phyloP scores from a whole-genome alignment of 306 rosid genomes.

The cucumber (Cucumis sativus) region DNA sequence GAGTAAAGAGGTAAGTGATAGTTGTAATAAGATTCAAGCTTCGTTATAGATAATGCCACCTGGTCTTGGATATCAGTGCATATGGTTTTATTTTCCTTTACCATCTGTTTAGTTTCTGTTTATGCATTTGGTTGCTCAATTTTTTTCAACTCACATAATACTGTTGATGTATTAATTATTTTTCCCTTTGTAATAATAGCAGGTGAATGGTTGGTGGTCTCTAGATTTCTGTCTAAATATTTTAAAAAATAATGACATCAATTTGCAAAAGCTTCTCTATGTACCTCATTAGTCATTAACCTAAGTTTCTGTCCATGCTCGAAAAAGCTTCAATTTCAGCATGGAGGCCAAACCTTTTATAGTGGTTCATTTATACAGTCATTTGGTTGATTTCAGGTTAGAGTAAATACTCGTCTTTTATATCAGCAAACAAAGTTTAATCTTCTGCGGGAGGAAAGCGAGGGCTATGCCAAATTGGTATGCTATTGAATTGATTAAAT shows the following conservation, averaged over 20 bases:
- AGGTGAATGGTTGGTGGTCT: not conserved
- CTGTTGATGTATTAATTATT: not conserved
- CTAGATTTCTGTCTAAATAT: not conserved
- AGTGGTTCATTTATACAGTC: conserved; percentile 13
- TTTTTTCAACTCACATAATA: not conserved
- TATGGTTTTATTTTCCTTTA: not conserved
- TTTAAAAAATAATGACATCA: not conserved
- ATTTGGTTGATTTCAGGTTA: conserved; percentile 52
- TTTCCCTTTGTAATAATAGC: not conserved
- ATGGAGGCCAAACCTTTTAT: not conserved
- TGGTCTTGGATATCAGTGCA: not conserved
- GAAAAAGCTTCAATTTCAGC: not conserved
- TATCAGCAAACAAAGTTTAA: conserved; percentile 98
- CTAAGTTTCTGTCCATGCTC: not conserved
- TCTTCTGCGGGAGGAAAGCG: conserved; percentile 98
- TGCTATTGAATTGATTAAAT: conserved; percentile 3
- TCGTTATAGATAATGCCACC: not conserved
- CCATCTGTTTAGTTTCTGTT: not conserved
- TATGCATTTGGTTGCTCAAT: not conserved
- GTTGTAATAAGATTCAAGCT: not conserved
- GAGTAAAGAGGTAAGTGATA: conserved; percentile 73
- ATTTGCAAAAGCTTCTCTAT: not conserved
- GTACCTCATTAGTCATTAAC: not conserved
- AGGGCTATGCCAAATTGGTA: conserved; percentile 99
- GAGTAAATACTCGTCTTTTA: conserved; percentile 94